These are phyloP conservation scores for Kluyveromyces lactis DNA, from an alignment of 805 yeast species.

Conservation along the genomic window DNA sequence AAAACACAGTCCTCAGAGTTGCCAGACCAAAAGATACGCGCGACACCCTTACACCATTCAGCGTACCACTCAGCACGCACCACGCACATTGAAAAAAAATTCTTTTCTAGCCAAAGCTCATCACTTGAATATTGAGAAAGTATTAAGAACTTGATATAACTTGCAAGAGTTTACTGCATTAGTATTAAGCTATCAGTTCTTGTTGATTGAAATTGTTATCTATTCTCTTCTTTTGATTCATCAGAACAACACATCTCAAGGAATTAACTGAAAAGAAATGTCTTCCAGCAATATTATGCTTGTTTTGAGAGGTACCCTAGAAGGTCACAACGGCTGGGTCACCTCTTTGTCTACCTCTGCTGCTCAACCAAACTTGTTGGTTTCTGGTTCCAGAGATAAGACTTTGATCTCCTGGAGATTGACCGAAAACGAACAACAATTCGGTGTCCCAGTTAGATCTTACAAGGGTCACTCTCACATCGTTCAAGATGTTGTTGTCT, in stretches of 20 bases:
- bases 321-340: slow-evolving; percentile 96
- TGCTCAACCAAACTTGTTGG: slow-evolving; percentile 94
- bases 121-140: neutral
- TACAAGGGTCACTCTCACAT: slow-evolving; percentile 99
- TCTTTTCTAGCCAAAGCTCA: neutral
- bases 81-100: neutral
- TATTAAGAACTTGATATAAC: no score
- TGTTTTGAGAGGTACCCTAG: slow-evolving; percentile 99
- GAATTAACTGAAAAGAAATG: slow-evolving; percentile 31
- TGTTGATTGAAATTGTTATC: neutral
- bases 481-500: slow-evolving; percentile 94
- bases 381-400: slow-evolving; percentile 99
- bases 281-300: slow-evolving; percentile 83
- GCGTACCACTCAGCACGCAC: slow-evolving; percentile 21
- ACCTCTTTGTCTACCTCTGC: slow-evolving; percentile 97
- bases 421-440: slow-evolving; percentile 90
- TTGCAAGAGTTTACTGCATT: neutral
- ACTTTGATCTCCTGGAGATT: slow-evolving; percentile 97
- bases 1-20: neutral
- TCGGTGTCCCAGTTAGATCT: slow-evolving; percentile 97
- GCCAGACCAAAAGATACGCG: neutral
- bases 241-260: neutral
- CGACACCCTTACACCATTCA: slow-evolving; percentile 10
- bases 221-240: neutral
- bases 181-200: no score